Evolutionary conservation across 2,329 filamentous ascomycete genomes (phyloP).

Genomic region (Aureobasidium uvarum): DNA sequence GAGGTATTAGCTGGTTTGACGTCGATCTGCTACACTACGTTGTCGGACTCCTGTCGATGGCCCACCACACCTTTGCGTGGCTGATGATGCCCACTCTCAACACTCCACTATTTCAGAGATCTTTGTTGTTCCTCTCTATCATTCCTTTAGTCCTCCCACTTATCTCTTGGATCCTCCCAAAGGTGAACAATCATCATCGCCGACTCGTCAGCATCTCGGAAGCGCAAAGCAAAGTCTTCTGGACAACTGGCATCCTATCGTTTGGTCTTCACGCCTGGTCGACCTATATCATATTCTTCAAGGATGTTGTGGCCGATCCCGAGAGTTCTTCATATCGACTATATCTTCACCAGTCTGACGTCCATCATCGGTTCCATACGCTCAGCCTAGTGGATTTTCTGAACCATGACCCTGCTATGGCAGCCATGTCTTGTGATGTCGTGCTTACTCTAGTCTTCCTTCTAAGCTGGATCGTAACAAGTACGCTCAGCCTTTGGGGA

Average conservation of each 20-base stretch:
- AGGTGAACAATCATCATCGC: neutral
- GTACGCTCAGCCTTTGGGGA: neutral
- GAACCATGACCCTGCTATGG: constrained; percentile 55
- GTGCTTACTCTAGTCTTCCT: neutral
- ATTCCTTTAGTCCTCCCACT: neutral
- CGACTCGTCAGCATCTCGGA: neutral
- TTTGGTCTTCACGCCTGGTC: neutral
- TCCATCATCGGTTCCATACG: constrained; percentile 34
- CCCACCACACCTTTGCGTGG: neutral
- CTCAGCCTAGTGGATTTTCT: constrained; percentile 39
- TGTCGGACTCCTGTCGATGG: neutral
- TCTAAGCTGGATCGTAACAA: neutral
- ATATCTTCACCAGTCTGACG: neutral
- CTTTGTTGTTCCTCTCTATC: neutral
- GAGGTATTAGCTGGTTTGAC: neutral
- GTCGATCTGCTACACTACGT: neutral
- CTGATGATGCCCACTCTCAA: neutral
- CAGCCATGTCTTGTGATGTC: constrained; percentile 57
- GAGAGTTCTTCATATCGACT: neutral
- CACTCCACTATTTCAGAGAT: neutral
- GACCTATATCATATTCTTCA: neutral
- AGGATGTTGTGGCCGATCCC: neutral
- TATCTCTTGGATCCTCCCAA: neutral
- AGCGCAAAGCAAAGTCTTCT: constrained; percentile 10
- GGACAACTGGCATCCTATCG: neutral